Base-by-base conservation (phyloP, 371 early-diverging fungal genomes). In the Mortierella polycephala region DNA sequence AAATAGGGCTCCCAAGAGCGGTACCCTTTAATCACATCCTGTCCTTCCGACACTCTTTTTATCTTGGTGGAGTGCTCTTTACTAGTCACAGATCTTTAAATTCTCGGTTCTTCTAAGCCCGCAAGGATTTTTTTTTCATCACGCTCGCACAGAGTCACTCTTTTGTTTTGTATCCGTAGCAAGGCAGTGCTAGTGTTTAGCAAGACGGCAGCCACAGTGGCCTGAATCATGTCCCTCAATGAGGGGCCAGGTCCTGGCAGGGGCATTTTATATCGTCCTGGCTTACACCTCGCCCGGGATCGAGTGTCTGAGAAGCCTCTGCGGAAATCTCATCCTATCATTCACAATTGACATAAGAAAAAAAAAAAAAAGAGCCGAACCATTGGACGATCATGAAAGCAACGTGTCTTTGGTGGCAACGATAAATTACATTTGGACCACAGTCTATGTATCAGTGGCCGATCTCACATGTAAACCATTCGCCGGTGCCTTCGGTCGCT, bases 101-200 rank as follows among this genome's bases (percentile, higher is more conserved):
- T 46, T 41, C 23, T 37, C 44, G 6, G 16, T 10, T 8, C 6
- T 4, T 10, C 20, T 0, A 16, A 37, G 12, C 10, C 42, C 20
- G 11, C 40, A 12, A 16, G n/a, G 23, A 44, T 53, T 44, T n/a
- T 37, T 62, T 46, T 61, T 41, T 66, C 66, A 67, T 72, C 66
- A 74, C 69, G 74, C 74, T 74, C 69, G 69, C 74, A 74, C 74
- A 68, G 74, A 74, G 74, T 74, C 74, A 74, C 74, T 72, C 61
- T 66, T 74, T 55, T 56, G 53, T 62, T 45, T 55, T 67, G 58
- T 21, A 7, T 64, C 74, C 64, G 61, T 74, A 74, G 64, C 74
- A 74, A 60, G 59, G 69, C 49, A 69, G 74, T 74, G 74, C 74
- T 74, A 74, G 74, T 74, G 74, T 61, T 45, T 47, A 74, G 74